These are phyloP conservation scores for Clitocybe nebularis DNA, from an alignment of 1,284 basidiomycete genomes.

Conservation along the genomic window DNA sequence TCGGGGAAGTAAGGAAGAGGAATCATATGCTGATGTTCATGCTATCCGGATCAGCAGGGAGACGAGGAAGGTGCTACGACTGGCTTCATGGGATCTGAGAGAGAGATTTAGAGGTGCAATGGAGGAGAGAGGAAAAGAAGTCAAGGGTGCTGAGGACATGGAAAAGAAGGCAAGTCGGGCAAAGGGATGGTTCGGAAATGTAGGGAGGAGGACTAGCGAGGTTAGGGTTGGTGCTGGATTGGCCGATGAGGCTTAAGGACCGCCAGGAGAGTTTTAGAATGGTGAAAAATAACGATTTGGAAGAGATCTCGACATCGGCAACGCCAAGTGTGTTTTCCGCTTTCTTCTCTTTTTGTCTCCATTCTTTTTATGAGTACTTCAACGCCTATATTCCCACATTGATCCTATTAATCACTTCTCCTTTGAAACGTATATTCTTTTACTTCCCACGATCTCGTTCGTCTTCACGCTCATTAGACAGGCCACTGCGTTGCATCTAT, in stretches of 20 bases:
- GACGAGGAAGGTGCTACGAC: constrained; percentile 89
- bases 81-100: constrained; percentile 90
- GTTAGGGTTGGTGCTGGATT: constrained; percentile 44
- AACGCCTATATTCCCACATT: background rate
- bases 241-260: constrained; percentile 11
- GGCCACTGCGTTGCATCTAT: background rate
- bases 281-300: too few species aligned
- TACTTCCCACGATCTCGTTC: background rate
- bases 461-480: constrained; percentile 1
- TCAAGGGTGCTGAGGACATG: constrained; percentile 73
- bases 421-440: background rate
- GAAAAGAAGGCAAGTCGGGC: constrained; percentile 70
- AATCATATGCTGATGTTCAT: constrained; percentile 67
- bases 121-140: constrained; percentile 74
- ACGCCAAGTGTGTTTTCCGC: constrained; percentile 1
- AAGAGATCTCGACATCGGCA: background rate
- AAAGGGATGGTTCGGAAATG: constrained; percentile 66
- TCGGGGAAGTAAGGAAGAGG: constrained; percentile 31
- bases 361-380: background rate
- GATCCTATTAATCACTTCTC: background rate
- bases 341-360: constrained; percentile 1
- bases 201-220: constrained; percentile 53
- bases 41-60: constrained; percentile 76
- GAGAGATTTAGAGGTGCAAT: constrained; percentile 82
- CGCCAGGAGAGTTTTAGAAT: background rate